A percentile compares a stretch with the other conserved stretches of the same genome.
phyloP scores from a whole-genome alignment of 768 basidiomycete genomes.

The Tubosaeta sp. region DNA sequence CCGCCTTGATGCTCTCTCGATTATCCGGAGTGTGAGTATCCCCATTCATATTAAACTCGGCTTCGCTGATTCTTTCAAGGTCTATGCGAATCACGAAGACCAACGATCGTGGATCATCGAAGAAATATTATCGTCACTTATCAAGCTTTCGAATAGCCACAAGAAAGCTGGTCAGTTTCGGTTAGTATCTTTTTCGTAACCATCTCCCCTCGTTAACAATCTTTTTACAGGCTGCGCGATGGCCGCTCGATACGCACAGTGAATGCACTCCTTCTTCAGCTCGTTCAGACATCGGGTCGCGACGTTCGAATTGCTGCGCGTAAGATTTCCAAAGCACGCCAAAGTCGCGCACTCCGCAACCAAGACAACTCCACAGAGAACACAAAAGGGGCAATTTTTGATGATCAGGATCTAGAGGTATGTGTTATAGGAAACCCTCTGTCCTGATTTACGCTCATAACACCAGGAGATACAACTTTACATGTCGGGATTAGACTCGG shows the following conservation, averaged over 20 bases:
- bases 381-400: constrained; percentile 51
- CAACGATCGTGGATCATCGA: constrained; percentile 98
- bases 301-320: constrained; percentile 74
- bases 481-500: constrained; percentile 69
- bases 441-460: constrained; percentile 1
- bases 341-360: constrained; percentile 56
- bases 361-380: constrained; percentile 57
- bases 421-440: neutral
- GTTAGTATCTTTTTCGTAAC: constrained; percentile 38
- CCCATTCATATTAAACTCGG: neutral
- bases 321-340: constrained; percentile 57
- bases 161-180: constrained; percentile 87
- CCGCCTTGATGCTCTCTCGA: constrained; percentile 73
- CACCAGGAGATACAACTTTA: constrained; percentile 69
- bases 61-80: constrained; percentile 41
- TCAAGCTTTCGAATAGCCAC: constrained; percentile 85
- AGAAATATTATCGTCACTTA: constrained; percentile 87
- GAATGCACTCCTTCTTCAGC: constrained; percentile 87
- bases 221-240: constrained; percentile 67
- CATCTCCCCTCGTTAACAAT: neutral
- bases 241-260: constrained; percentile 91
- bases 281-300: constrained; percentile 93
- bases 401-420: constrained; percentile 68
- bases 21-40: constrained; percentile 76
- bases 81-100: constrained; percentile 86